A percentile compares a stretch with the other conserved stretches of the same genome.
phyloP scores from a whole-genome alignment of 2,329 filamentous ascomycete genomes.

The Chaetomium olivaceum region DNA sequence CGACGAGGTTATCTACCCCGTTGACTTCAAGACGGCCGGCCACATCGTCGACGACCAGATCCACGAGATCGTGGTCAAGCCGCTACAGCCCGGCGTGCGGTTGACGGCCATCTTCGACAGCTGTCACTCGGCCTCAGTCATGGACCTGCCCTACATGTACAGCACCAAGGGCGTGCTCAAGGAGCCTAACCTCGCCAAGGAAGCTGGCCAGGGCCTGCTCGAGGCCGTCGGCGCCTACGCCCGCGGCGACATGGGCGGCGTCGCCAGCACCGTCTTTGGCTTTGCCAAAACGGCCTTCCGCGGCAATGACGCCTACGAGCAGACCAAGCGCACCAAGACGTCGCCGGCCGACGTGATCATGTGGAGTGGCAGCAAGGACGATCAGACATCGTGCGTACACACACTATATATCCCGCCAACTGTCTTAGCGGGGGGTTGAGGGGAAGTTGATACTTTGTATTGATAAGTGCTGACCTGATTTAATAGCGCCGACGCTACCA shows the following conservation, averaged over 20 bases:
- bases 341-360: constrained; percentile 94
- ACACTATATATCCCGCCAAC: constrained; percentile 32
- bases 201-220: constrained; percentile 71
- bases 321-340: constrained; percentile 84
- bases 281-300: constrained; percentile 85
- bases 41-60: constrained; percentile 80
- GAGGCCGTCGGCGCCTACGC: constrained; percentile 76
- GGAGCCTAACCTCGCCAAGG: constrained; percentile 78
- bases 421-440: neutral
- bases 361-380: constrained; percentile 96
- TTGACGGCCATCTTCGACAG: constrained; percentile 80
- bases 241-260: constrained; percentile 78
- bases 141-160: constrained; percentile 79
- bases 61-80: constrained; percentile 73
- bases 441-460: neutral
- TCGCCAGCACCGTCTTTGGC: constrained; percentile 76
- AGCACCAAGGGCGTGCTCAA: constrained; percentile 78
- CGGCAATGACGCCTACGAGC: constrained; percentile 77
- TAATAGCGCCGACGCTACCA: constrained; percentile 80
- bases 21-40: constrained; percentile 68
- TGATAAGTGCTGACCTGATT: neutral
- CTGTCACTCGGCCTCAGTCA: constrained; percentile 74
- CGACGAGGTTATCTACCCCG: constrained; percentile 78
- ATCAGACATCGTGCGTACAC: constrained; percentile 77
- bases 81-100: constrained; percentile 80